Evolutionary conservation across 2,329 filamentous ascomycete species (phyloP).

Genomic region (Capronia coronata): DNA sequence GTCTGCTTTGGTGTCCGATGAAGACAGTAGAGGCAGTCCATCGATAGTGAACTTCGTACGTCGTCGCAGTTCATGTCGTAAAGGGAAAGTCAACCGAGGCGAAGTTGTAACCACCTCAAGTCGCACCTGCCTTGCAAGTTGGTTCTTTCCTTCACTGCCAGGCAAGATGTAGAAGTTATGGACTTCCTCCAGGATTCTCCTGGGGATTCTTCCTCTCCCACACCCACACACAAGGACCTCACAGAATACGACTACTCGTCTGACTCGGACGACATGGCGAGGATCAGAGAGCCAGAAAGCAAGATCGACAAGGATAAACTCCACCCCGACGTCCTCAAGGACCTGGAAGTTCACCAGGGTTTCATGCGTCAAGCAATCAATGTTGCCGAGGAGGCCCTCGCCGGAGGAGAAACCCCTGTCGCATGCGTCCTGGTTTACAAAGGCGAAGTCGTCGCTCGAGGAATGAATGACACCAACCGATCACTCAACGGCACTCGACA

Average conservation of each 20-base stretch:
- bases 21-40: too few species aligned
- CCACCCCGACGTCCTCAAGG: slow-evolving; percentile 24
- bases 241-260: slow-evolving; percentile 6
- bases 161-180: slow-evolving; percentile 21
- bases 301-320: slow-evolving; percentile 25
- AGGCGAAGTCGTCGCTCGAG: slow-evolving; percentile 71
- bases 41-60: too few species aligned
- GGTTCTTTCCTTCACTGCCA: background rate
- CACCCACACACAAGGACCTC: slow-evolving; percentile 8
- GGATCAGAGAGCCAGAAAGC: slow-evolving; percentile 4
- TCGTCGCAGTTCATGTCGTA: background rate
- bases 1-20: too few species aligned
- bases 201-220: slow-evolving; percentile 8
- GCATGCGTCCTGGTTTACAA: slow-evolving; percentile 88
- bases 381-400: slow-evolving; percentile 69
- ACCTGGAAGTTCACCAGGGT: slow-evolving; percentile 27
- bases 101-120: background rate
- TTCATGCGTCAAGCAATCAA: slow-evolving; percentile 29
- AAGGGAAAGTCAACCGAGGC: slow-evolving; percentile 16
- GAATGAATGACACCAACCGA: slow-evolving; percentile 95
- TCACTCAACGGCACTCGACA: slow-evolving; percentile 85
- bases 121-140: slow-evolving; percentile 7
- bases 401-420: slow-evolving; percentile 86
- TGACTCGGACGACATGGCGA: slow-evolving; percentile 21
- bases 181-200: slow-evolving; percentile 17